Conservation (phyloP, 306 rosid genomes). For the Psophocarpus tetragonolobus region DNA sequence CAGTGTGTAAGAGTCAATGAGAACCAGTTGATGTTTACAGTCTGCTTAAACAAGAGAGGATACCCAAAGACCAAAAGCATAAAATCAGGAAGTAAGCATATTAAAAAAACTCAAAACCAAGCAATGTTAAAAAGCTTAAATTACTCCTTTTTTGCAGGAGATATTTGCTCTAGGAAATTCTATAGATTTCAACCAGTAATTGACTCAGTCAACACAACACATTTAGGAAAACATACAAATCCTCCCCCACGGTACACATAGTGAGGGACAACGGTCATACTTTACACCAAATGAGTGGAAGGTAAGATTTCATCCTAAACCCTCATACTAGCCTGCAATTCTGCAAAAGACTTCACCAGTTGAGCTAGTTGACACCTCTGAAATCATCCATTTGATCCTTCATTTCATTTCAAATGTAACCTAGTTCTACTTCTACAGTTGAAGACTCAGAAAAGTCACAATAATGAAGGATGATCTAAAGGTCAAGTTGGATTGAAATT, state of each 20-base stretch:
- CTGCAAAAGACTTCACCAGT: neutral
- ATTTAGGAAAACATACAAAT: neutral
- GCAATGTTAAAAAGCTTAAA: neutral
- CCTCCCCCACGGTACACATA: neutral
- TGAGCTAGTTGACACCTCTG: neutral
- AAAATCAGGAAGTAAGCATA: neutral
- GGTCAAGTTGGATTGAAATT: neutral
- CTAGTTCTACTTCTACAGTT: neutral
- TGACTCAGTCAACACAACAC: neutral
- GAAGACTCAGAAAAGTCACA: neutral
- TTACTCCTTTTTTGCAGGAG: neutral
- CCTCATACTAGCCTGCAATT: neutral
- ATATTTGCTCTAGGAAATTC: neutral
- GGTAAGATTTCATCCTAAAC: neutral
- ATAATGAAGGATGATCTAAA: neutral
- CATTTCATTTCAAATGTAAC: neutral
- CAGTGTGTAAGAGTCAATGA: neutral
- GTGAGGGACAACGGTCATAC: too few relatives aligned
- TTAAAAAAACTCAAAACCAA: neutral
- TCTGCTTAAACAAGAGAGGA: neutral
- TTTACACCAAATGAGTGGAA: neutral
- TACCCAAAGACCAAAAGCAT: neutral
- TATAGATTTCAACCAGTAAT: neutral
- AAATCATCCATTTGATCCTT: slow-evolving; percentile 2
- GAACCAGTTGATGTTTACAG: neutral